Conservation (phyloP, 2,329 filamentous ascomycete species). For the Nigrospora osmanthi region DNA sequence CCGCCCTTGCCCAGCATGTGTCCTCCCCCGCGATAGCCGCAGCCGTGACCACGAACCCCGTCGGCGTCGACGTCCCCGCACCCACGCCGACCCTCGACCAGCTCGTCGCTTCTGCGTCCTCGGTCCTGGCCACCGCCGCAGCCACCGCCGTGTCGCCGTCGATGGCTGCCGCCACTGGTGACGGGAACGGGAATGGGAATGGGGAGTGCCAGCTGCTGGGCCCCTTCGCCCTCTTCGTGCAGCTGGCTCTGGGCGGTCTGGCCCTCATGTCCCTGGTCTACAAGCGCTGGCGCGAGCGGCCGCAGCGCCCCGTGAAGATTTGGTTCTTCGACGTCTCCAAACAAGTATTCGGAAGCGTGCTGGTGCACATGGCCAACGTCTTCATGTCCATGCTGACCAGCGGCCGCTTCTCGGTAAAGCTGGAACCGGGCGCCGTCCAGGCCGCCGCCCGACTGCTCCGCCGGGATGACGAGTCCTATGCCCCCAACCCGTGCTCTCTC, state of each 20-base stretch:
- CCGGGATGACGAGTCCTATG: constrained; percentile 45
- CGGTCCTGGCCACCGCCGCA: constrained; percentile 6
- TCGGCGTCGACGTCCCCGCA: background rate
- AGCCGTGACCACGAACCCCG: background rate
- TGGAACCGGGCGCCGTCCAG: constrained; percentile 36
- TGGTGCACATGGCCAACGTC: constrained; percentile 88
- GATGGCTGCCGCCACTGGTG: constrained; percentile 12
- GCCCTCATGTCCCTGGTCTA: constrained; percentile 82
- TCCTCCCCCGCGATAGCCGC: too few relatives aligned
- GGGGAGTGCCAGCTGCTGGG: constrained; percentile 85
- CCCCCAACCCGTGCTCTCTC: constrained; percentile 92
- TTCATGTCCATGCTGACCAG: constrained; percentile 95
- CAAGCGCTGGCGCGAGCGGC: constrained; percentile 87
- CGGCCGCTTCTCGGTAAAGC: constrained; percentile 66
- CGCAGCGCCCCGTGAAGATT: constrained; percentile 87
- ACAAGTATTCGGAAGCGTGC: constrained; percentile 87
- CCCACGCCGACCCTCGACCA: constrained; percentile 2
- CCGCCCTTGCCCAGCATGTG: too few relatives aligned
- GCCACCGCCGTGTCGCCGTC: constrained; percentile 13
- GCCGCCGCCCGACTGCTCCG: constrained; percentile 26
- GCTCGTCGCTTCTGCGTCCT: constrained; percentile 9
- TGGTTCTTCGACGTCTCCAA: constrained; percentile 98
- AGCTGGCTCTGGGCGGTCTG: constrained; percentile 75
- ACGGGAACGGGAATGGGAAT: constrained; percentile 36
- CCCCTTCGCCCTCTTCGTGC: constrained; percentile 83